Evolutionary conservation across 805 yeast genomes (phyloP), one percentile per base, ranked within the genome.

Genomic region (Pichia insulana): DNA sequence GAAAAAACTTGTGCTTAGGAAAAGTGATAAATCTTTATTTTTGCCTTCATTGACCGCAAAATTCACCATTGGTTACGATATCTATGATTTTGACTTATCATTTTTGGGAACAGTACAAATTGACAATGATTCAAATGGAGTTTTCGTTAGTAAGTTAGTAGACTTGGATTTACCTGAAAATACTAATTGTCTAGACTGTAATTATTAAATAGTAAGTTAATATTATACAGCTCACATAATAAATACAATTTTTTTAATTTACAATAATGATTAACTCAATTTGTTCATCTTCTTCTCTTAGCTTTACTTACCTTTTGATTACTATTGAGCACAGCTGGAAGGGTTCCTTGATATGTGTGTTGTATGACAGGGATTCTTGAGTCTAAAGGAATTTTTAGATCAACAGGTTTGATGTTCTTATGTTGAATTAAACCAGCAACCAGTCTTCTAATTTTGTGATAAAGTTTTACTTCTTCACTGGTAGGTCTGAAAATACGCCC

Each of bases 311-410:
- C 13, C 16, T 34, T 40, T 20, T 49, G 45, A 15, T 39, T 45
- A 22, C 36, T 30, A 10, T 37, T 40, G 19, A 42, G 39, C 9
- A 71, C 63, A 2, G 84, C 83, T 1, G 96, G 96, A 54, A 89
- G 69, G 1, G 82, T 71, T 37, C 97, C 97, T 30, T 74, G 64
- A 55, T 85, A 88, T 50, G 80, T 85, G 19, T 79, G 74, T 56
- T 78, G 78, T 43, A 83, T 69, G 0, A 83, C 80, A 1, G 96
- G 95, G 37, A 89, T 20, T 52, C 62, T 47, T 53, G 59, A 6
- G 57, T 59, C 50, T 43, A 71, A 48, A 45, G 71, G 48, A 38
- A 69, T 34, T 42, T 55, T 65, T 66, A 66, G 38, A 22, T 57
- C 59, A 7, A 25, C 30, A 10, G 69, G 69, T 8, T 55, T 53